Conservation (phyloP, 2,329 filamentous ascomycete species). For the Ascochyta viciae-villosae region DNA sequence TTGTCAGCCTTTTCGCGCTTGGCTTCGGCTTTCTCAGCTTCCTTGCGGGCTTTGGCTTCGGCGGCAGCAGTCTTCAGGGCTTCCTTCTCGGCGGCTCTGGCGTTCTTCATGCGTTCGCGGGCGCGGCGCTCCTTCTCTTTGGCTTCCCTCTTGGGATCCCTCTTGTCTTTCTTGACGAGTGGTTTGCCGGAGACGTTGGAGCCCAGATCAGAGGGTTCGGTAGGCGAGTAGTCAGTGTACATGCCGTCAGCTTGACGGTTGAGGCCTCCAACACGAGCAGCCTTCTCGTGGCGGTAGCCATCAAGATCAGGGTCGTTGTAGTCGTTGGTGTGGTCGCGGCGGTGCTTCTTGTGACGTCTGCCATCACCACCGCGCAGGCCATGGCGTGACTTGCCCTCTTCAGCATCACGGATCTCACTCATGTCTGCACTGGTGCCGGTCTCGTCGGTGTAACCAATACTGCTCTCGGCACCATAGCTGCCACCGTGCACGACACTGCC, state of each 20-base stretch:
- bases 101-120: constrained; percentile 61
- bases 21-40: constrained; percentile 46
- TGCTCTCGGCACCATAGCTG: constrained; percentile 50
- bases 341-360: constrained; percentile 57
- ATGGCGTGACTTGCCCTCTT: constrained; percentile 51
- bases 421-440: constrained; percentile 54
- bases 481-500: constrained; percentile 78
- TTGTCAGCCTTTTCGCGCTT: constrained; percentile 51
- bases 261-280: constrained; percentile 86
- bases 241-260: constrained; percentile 83
- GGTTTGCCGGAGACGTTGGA: constrained; percentile 51
- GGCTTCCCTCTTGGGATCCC: constrained; percentile 49
- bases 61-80: constrained; percentile 41
- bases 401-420: constrained; percentile 51
- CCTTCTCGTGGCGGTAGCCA: constrained; percentile 84
- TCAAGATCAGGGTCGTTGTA: constrained; percentile 68
- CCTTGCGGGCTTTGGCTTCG: constrained; percentile 54
- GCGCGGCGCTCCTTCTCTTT: constrained; percentile 47
- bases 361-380: constrained; percentile 53
- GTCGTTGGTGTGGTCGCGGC: constrained; percentile 61
- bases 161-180: constrained; percentile 55
- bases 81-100: constrained; percentile 51
- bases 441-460: constrained; percentile 55
- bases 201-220: constrained; percentile 66
- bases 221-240: constrained; percentile 77